Evolutionary conservation across 2,329 filamentous ascomycete species (phyloP), one percentile per base, ranked within the genome.

Genomic region (Berkeleyomyces basicola): DNA sequence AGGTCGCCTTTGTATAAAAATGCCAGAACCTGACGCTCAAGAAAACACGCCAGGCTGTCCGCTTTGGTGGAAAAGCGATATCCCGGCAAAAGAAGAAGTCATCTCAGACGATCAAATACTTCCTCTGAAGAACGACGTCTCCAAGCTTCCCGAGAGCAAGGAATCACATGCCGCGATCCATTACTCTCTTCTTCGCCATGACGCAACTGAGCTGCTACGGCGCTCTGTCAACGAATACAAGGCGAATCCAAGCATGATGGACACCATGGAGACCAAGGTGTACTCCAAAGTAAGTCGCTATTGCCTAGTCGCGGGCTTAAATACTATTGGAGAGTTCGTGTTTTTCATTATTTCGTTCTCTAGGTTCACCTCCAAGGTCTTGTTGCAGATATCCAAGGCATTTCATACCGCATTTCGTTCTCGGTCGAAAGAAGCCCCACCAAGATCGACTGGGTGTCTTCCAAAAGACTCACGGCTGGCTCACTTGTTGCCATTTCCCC

Each of bases 131-230:
- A 89, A 89, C 67, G 74, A 74, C 5, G 74, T 84, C 23, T 66
- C 79, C 0, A 76, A 76, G 0, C 74, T 83, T 0, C 92, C 85
- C 77, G 66, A 72, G 0, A 82, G 77, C 3, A 85, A 81, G 55
- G 77, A 82, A 1, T 75, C 78, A 0, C 96, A 95, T 64, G 75
- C 96, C 0, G 75, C 82, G 40, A 79, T 82, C 0, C 88, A 95
- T 59, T 95, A 93, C 69, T 76, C 82, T 2, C 79, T 96, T 1
- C 77, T 90, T 6, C 80, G 90, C 2, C 87, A 90, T 68, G 90
- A 96, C 69, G 81, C 83, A 0, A 75, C 88, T 2, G 80, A 86
- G 10, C 79, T 84, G 0, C 76, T 96, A 0, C 80, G 90, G 5
- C 78, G 82, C 65, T 84, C 87, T 0, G 79, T 95, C 0, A 73